Evolutionary conservation across 495 filamentous ascomycete genomes (phyloP).

Genomic region (Aspergillus wentii): DNA sequence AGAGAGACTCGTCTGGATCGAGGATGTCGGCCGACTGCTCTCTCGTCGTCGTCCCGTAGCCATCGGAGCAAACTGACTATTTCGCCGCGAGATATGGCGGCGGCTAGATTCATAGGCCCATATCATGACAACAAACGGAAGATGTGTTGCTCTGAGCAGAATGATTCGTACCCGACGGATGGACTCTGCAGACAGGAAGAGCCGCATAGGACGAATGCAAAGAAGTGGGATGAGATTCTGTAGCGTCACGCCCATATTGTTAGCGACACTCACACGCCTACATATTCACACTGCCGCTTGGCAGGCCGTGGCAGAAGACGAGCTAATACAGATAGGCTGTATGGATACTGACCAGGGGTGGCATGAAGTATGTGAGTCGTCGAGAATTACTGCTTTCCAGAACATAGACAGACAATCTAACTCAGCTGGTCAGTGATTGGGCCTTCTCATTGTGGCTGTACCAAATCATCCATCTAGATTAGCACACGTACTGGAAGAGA

Average conservation of each 20-base stretch:
- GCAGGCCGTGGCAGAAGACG: too few species aligned
- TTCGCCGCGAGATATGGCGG: conserved; percentile 21
- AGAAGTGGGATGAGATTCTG: conserved; percentile 82
- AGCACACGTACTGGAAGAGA: conserved; percentile 69
- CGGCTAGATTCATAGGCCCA: conserved; percentile 51
- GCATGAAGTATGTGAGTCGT: conserved; percentile 75
- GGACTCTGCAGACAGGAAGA: conserved; percentile 66
- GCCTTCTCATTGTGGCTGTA: background rate
- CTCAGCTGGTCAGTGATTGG: conserved; percentile 8
- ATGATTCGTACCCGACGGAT: conserved; percentile 72
- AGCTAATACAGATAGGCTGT: conserved; percentile 2
- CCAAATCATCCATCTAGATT: background rate
- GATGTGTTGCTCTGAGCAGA: conserved; percentile 68
- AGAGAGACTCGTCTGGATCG: conserved; percentile 20
- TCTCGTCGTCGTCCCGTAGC: conserved; percentile 14
- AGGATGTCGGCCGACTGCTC: conserved; percentile 19
- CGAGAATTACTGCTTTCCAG: conserved; percentile 72
- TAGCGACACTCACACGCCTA: conserved; percentile 4
- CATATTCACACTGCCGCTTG: conserved; percentile 1
- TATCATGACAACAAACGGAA: conserved; percentile 59
- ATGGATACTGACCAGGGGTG: conserved; percentile 47
- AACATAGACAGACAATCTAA: conserved; percentile 61
- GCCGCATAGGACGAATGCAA: conserved; percentile 75
- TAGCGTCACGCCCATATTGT: conserved; percentile 22
- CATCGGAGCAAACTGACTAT: conserved; percentile 20